phyloP scores from a whole-genome alignment of 2,329 filamentous ascomycete species.

The Colletotrichum sp. region DNA sequence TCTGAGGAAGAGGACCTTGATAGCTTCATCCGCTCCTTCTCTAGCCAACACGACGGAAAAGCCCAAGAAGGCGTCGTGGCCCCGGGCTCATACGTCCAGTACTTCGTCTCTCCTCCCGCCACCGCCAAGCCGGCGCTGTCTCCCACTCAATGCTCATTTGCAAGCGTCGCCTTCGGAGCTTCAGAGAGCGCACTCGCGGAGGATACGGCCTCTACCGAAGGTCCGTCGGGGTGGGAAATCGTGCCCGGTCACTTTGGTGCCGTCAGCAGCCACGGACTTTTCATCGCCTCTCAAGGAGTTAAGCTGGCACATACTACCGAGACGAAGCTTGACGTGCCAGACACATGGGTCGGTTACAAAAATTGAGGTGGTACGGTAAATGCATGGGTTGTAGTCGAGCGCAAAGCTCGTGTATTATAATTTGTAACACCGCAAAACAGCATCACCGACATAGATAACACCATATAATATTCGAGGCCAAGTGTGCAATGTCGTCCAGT shows the following conservation, averaged over 20 bases:
- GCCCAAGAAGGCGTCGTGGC: constrained; percentile 61
- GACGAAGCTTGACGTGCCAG: constrained; percentile 55
- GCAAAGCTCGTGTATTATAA: not conserved
- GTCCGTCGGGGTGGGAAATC: constrained; percentile 28
- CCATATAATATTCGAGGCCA: not conserved
- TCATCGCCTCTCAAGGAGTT: constrained; percentile 36
- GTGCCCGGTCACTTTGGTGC: constrained; percentile 61
- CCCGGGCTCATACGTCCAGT: constrained; percentile 70
- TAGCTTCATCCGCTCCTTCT: constrained; percentile 48
- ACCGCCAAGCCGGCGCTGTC: constrained; percentile 13
- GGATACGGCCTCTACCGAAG: not conserved
- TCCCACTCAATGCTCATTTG: constrained; percentile 1
- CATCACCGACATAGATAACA: not conserved
- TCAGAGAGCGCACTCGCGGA: constrained; percentile 21
- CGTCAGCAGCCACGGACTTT: constrained; percentile 65
- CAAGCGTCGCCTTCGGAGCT: constrained; percentile 37
- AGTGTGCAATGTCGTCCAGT: not conserved
- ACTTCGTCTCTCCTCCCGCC: constrained; percentile 54
- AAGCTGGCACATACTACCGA: not conserved
- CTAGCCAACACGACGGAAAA: constrained; percentile 27
- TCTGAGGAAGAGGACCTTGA: constrained; percentile 57
- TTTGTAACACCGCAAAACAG: not conserved
- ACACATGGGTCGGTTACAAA: constrained; percentile 31
- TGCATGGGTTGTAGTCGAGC: not conserved
- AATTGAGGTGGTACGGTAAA: not conserved